Conservation (phyloP, 331 rosid species). For the Quercus lobata region DNA sequence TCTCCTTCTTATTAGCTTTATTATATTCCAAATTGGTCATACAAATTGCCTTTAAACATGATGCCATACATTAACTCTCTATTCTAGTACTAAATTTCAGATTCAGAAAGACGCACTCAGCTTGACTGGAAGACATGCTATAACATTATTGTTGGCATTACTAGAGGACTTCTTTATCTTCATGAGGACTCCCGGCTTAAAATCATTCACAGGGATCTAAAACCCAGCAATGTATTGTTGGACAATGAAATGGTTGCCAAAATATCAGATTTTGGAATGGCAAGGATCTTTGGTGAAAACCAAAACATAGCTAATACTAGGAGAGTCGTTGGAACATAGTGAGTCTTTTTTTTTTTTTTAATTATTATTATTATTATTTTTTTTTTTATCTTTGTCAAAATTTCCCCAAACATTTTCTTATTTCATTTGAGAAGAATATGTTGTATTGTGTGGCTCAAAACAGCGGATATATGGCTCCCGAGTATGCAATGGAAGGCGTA, state of each 20-base stretch:
- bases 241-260: conserved; percentile 29
- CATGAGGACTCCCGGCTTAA: conserved; percentile 34
- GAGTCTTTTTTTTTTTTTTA: neutral
- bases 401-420: neutral
- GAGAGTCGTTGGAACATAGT: conserved; percentile 52
- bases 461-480: conserved; percentile 76
- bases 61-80: neutral
- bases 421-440: neutral
- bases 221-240: conserved; percentile 31
- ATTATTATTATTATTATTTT: no score
- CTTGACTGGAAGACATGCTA: conserved; percentile 26
- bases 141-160: conserved; percentile 22
- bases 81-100: neutral
- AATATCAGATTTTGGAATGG: conserved; percentile 59
- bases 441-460: neutral
- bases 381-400: neutral
- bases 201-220: conserved; percentile 38
- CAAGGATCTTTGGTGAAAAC: conserved; percentile 40
- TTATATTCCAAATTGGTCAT: no score
- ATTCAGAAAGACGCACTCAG: neutral
- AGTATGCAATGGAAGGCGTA: conserved; percentile 54
- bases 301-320: conserved; percentile 38
- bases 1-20: neutral
- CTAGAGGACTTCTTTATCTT: conserved; percentile 27
- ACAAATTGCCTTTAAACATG: no score